Base-by-base conservation (phyloP, 208 protist species). In the Acanthamoeba lenticulata region DNA sequence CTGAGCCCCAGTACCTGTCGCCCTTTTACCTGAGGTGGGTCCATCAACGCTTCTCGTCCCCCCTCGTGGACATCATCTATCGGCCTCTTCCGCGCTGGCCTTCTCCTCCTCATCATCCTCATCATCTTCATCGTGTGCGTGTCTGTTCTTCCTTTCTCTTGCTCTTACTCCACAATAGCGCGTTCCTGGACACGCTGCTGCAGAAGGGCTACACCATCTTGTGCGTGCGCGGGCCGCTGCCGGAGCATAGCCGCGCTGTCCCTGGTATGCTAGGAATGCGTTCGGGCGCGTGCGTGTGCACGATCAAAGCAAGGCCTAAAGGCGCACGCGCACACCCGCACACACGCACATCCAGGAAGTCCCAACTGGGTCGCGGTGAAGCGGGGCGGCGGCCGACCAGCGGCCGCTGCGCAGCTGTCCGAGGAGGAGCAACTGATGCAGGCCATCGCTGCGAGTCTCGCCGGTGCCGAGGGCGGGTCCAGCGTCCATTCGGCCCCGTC, bases 171-270 rank as follows among this genome's bases (percentile, higher is more conserved):
- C 65, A 74, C 65, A 40, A 6, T 17, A 93, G 89, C 32, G 89
- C 89, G 55, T 93, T 93, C 45, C 38, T 93, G 55, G 89, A 93
- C 89, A 93, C 89, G 2, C n/a, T 93, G 27, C 24, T 93, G 44
- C 36, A 49, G 34, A 81, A 93, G 89, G 89, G 89, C 13, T 93
- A 93, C 36, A 47, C 89, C 4, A 93, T 93, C 27, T 40, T 93
- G 15, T 74, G 55, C 44, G 89, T 93, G 15, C 40, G 49, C 4
- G 89, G 89, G 15, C n/a, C 27, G 21, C 32, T 93, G 42, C 67
- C 65, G 15, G 45, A 93, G 36, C 65, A 40, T n/a, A 57, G 34
- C 36, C 89, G 34, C 5, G 45, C 29, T 17, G 29, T 55, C 2
- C 44, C 34, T 24, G 88, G 60, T 65, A 77, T 34, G 21, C 47